phyloP scores from a whole-genome alignment of 2,329 filamentous ascomycete genomes.

The Neocucurbitaria cava region DNA sequence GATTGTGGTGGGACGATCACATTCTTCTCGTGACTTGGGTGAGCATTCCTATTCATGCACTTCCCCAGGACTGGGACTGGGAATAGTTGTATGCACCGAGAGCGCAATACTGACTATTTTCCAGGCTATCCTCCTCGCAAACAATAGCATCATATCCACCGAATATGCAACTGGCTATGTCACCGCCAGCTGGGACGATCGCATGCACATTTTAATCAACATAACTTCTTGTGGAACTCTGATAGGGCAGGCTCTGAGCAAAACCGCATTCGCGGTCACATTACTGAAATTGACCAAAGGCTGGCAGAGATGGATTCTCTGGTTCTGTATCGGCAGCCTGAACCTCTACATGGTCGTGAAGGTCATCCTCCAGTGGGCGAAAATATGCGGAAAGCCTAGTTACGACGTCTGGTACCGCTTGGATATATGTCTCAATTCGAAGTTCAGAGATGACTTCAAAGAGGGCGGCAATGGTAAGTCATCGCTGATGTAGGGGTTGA shows the following conservation, averaged over 20 bases:
- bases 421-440: conserved; percentile 53
- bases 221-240: conserved; percentile 50
- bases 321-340: conserved; percentile 60
- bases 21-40: conserved; percentile 49
- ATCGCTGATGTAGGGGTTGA: not conserved
- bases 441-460: conserved; percentile 55
- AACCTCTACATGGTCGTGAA: conserved; percentile 58
- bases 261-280: conserved; percentile 51
- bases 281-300: conserved; percentile 54
- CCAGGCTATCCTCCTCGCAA: conserved; percentile 53
- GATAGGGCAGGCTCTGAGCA: conserved; percentile 46
- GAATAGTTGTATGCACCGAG: not conserved
- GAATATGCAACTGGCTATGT: conserved; percentile 60
- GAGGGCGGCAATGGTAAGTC: conserved; percentile 59
- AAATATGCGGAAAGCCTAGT: conserved; percentile 51
- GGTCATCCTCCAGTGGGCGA: conserved; percentile 59
- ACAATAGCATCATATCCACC: conserved; percentile 55
- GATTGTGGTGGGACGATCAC: conserved; percentile 52
- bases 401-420: conserved; percentile 59
- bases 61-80: not conserved
- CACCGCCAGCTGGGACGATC: conserved; percentile 57
- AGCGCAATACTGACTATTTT: conserved; percentile 8
- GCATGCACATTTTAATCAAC: conserved; percentile 62
- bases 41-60: conserved; percentile 11
- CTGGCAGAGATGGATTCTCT: conserved; percentile 54